Base-by-base conservation (phyloP, 2,329 filamentous ascomycete genomes). In the Emmonsiellopsis sp. region DNA sequence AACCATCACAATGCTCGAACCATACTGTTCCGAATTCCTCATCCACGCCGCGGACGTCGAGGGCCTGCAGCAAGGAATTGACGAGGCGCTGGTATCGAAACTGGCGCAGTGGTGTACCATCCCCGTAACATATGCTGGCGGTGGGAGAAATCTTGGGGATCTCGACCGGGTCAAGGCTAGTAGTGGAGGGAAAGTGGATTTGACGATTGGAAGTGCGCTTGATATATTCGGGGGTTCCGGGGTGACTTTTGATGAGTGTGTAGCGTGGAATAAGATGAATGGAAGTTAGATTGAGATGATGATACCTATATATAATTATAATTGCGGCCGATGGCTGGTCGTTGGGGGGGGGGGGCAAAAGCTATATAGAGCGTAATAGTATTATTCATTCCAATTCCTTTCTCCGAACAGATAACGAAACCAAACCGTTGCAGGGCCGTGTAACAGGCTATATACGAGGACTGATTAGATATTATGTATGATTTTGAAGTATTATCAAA, bases 11-110 rank as follows among this genome's bases (percentile, higher is more conserved):
- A 74, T 81, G 42, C 80, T 97, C 27, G 88, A 95, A 64, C 90
- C 90, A 5, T 93, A 93, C 71, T 97, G 93, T 74, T 89, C 87
- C 57, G 93, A 98, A 69, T 97, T 98, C 65, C 80, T 98, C 52
- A 93, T 98, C 65, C 93, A 98, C 68, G 93, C 93, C 13, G 93
- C 93, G 42, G 93, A 98, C 69, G 93, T 95, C 58, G 93, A 98
- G 72, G 93, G 93, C 10, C 77, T 97, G 43, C 93, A 97, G 69
- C 81, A 83, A 63, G 93, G 93, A 46, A 87, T 98, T 58, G 93
- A 98, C 63, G 86, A 93, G 68, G 79, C 85, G 60, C 78, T 98
- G 10, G 89, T 98, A 7, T 71, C 77, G 60, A 82, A 78, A 59
- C 75, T 98, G 50, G 83, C 89, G 1, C 74, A 85, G 59, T 97